Base-by-base conservation (phyloP, 2,329 filamentous ascomycete genomes). In the Stemphylium vesicarium region DNA sequence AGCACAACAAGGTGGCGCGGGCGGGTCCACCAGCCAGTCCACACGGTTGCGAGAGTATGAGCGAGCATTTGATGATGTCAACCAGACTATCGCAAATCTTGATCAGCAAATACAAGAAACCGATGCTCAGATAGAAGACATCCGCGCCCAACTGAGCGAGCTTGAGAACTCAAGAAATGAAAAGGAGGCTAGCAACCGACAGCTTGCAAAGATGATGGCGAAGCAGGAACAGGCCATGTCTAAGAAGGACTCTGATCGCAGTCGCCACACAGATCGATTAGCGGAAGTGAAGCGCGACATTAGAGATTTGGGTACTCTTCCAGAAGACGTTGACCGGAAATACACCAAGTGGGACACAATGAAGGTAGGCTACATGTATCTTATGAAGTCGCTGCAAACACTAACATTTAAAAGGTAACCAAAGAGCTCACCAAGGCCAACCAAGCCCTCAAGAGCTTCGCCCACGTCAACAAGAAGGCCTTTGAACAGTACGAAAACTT, bases 401-500 rank as follows among this genome's bases (percentile, higher is more conserved):
- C 56, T 67, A 57, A 62, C 57, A 37, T 60, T 6, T 59, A 64
- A 5, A 40, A 68, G 62, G 62, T 53, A 73, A 64, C 77, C 71
- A 49, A 82, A 83, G 48, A 88, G 52, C 85, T 98, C 20, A 92
- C 95, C 78, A 96, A 93, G 70, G 92, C 94, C 69, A 96, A 96
- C 60, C 91, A 96, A 66, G 88, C 90, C 0, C 82, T 98, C 50
- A 98, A 98, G 79, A 96, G 97, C 74, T 98, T 95, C 79, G 92
- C 92, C 50, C 92, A 97, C 69, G 93, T 99, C 79, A 99, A 99
- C 84, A 99, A 98, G 80, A 98, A 99, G 79, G 95, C 95, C 0
- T 96, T 98, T 72, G 96, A 99, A 77, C 95, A 99, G 75, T 99
- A 98, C 80, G 96, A 94, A 79, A 96, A 88, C 78, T 99, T 98